A percentile compares a stretch with the other conserved stretches of the same genome.
Conservation (phyloP, 495 filamentous ascomycete species). For the Baudoinia panamericana region DNA sequence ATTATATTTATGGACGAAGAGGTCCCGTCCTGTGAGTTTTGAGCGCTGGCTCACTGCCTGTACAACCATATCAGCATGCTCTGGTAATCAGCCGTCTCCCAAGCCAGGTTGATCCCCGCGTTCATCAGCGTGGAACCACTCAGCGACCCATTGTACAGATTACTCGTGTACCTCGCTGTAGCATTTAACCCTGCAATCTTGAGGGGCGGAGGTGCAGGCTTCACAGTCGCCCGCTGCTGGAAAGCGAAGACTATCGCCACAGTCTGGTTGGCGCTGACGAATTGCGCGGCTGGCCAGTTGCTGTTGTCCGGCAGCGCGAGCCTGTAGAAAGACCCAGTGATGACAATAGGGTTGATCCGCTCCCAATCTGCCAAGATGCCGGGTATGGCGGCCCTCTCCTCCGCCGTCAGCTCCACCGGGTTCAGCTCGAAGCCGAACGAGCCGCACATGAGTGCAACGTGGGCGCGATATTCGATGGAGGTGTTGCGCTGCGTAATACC, state of each 20-base stretch:
- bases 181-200: conserved; percentile 37
- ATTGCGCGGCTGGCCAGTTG: conserved; percentile 42
- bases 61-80: conserved; percentile 16
- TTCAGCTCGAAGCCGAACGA: conserved; percentile 44
- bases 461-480: conserved; percentile 38
- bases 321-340: conserved; percentile 40
- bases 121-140: conserved; percentile 40
- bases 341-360: conserved; percentile 38
- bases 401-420: conserved; percentile 31
- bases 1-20: no score
- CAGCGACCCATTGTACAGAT: conserved; percentile 32
- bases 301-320: conserved; percentile 40
- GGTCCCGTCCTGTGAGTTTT: no score
- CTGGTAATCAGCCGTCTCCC: conserved; percentile 13
- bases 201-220: conserved; percentile 34
- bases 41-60: no score
- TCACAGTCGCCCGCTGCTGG: conserved; percentile 34
- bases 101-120: conserved; percentile 24
- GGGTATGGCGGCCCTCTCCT: conserved; percentile 36
- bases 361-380: conserved; percentile 35
- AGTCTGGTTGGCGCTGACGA: conserved; percentile 33
- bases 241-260: conserved; percentile 39
- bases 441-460: conserved; percentile 46
- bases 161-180: conserved; percentile 29
- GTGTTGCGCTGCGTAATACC: conserved; percentile 37